Base-by-base conservation (phyloP, 2,329 filamentous ascomycete species). In the Pyrenochaeta sp. region DNA sequence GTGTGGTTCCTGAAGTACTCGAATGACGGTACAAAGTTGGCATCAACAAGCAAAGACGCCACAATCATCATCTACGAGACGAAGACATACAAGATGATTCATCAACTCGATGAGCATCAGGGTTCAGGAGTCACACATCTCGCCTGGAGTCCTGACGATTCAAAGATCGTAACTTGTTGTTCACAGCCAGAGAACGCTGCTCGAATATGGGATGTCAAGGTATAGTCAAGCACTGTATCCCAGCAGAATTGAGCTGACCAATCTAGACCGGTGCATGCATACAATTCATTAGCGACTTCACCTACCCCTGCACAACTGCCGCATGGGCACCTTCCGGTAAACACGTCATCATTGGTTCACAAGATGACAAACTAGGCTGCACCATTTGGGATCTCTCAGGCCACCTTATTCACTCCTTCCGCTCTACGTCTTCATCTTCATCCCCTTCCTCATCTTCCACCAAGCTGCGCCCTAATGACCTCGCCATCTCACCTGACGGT, bases 1-100 rank as follows among this genome's bases (percentile, higher is more conserved):
- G 90, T 97, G 12, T 99, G 94, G 93, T 91, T 92, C 71, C 83
- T 97, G 10, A 86, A 90, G 50, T 99, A 97, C 76, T 98, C 94
- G 5, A 89, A 96, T 61, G 89, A 97, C 69, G 95, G 95, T 15
- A 86, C 84, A 24, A 90, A 86, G 68, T 80, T 99, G 55, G 95
- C 93, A 2, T 94, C 91, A 36, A 91, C 92, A 58, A 92, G 94
- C 49, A 86, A 86, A 67, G 91, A 92, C 61, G 87, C 86, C 28
- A 83, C 85, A 7, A 90, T 96, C 47, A 84, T 92, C 53, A 91
- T 99, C 56, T 98, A 95, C 81, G 90, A 96, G 54, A 90, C 91
- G 0, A 81, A 82, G 2, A 86, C 85, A 0, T 96, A 93, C 72
- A 80, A 85, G 15, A 80, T 91, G 7, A 70, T 91, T 3, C 84